Evolutionary conservation across 257 asterid species (phyloP).

Genomic region (Solanum clarkiae): DNA sequence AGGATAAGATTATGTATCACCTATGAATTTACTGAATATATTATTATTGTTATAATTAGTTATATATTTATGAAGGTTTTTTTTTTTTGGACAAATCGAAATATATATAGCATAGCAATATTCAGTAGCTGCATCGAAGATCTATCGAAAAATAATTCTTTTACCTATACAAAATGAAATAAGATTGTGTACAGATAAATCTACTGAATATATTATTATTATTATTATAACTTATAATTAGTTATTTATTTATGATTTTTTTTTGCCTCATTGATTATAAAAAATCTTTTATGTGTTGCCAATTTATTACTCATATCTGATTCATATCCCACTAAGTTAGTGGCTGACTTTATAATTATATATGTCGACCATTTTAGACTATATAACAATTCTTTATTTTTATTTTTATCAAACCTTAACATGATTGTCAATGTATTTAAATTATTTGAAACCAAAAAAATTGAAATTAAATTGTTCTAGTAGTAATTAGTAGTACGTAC

Average conservation of each 20-base stretch:
- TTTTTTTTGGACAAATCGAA: conserved; percentile 5
- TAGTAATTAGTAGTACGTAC: background rate
- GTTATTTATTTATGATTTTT: background rate
- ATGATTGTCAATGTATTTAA: background rate
- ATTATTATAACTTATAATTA: background rate
- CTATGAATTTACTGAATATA: background rate
- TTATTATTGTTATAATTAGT: background rate
- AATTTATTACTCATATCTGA: conserved; percentile 19
- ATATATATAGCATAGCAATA: conserved; percentile 2
- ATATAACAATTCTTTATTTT: background rate
- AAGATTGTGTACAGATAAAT: no score
- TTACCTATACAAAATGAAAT: rapidly evolving
- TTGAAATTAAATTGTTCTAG: background rate
- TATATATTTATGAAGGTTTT: background rate
- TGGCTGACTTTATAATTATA: background rate
- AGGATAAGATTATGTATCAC: no score
- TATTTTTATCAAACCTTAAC: background rate
- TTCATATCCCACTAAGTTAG: conserved; percentile 32
- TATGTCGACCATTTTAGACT: background rate
- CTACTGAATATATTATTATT: background rate
- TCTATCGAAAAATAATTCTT: background rate
- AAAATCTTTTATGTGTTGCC: background rate
- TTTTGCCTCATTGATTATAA: background rate
- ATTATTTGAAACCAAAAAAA: background rate
- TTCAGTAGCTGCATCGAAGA: background rate